Evolutionary conservation across 768 basidiomycete species (phyloP).

Genomic region (Mrakia frigida): DNA sequence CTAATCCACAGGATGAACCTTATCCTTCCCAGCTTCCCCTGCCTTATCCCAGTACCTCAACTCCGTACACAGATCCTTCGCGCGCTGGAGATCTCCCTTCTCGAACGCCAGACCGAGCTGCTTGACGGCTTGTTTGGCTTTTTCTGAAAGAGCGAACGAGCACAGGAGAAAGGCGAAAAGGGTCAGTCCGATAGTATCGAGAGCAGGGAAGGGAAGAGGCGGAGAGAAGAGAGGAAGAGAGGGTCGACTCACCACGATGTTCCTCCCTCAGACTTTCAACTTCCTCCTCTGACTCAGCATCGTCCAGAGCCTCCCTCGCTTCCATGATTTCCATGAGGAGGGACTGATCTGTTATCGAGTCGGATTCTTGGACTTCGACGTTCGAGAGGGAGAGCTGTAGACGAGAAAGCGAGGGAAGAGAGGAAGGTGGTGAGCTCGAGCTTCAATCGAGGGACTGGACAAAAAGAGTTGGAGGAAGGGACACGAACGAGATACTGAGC

Average conservation of each 20-base stretch:
- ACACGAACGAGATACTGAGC: conserved; percentile 66
- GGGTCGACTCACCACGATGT: conserved; percentile 60
- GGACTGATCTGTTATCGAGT: conserved; percentile 63
- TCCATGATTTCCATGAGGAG: conserved; percentile 76
- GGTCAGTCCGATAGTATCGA: not conserved
- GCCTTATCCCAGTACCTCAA: conserved; percentile 61
- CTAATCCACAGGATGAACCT: conserved; percentile 21
- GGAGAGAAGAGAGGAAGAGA: conserved; percentile 35
- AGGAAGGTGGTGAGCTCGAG: not conserved
- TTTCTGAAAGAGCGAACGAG: conserved; percentile 47
- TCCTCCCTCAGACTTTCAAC: conserved; percentile 53
- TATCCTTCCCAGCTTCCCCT: conserved; percentile 44
- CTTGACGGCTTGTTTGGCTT: conserved; percentile 50
- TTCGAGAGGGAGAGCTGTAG: conserved; percentile 56
- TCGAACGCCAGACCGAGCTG: conserved; percentile 54
- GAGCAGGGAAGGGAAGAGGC: not conserved
- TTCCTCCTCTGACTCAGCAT: conserved; percentile 51
- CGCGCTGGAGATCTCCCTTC: conserved; percentile 54
- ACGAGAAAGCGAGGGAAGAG: not conserved
- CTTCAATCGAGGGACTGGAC: not conserved
- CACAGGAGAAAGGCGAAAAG: not conserved
- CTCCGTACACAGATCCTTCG: conserved; percentile 59
- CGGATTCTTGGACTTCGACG: conserved; percentile 58
- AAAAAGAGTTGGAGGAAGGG: no score
- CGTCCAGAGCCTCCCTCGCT: conserved; percentile 68